Evolutionary conservation across 2,329 filamentous ascomycete genomes (phyloP).

Genomic region (Penicillium oxalicum): DNA sequence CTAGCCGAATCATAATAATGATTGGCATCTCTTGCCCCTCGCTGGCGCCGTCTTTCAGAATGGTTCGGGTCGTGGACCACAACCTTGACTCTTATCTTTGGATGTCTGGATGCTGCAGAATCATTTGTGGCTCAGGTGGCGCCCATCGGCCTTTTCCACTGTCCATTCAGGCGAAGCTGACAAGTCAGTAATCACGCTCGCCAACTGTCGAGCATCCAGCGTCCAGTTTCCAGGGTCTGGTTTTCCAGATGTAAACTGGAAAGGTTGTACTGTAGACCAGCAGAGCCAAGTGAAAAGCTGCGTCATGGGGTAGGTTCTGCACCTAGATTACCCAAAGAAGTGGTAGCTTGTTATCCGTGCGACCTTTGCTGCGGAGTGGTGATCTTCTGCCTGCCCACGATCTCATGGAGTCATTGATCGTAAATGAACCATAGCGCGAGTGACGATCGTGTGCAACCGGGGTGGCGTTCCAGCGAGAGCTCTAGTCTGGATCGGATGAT

Average conservation of each 20-base stretch:
- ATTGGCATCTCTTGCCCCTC: no score
- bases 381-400: not conserved
- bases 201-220: no score
- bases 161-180: not conserved
- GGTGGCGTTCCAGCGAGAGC: not conserved
- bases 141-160: conserved; percentile 2
- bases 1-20: no score
- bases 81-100: no score
- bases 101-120: not conserved
- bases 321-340: no score
- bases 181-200: not conserved
- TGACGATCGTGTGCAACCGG: conserved; percentile 3
- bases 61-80: no score
- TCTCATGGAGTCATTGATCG: conserved; percentile 16
- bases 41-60: no score
- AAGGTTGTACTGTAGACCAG: no score
- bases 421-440: not conserved
- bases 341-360: not conserved
- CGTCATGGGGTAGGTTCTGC: not conserved
- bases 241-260: no score
- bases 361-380: not conserved
- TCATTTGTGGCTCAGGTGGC: conserved; percentile 7
- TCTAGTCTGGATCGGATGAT: conserved; percentile 14
- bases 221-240: no score
- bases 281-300: no score